Evolutionary conservation across 2,329 filamentous ascomycete species (phyloP).

Genomic region (Fusarium keratoplasticum): DNA sequence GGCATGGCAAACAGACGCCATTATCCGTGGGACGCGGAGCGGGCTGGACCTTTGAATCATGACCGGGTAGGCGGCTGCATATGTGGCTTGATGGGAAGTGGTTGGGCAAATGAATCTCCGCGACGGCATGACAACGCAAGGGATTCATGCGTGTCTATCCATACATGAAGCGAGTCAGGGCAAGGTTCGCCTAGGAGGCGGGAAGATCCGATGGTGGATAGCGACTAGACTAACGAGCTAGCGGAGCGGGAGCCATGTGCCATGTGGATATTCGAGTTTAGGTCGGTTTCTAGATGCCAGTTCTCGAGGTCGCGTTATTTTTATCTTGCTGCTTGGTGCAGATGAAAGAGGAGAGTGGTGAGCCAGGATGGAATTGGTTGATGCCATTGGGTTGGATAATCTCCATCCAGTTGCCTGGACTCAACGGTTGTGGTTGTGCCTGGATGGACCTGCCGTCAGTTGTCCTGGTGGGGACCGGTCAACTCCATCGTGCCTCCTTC

Average conservation of each 20-base stretch:
- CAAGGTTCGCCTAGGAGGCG: conserved; percentile 4
- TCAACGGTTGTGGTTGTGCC: background rate
- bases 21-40: conserved; percentile 2
- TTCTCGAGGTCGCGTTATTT: background rate
- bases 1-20: conserved; percentile 2
- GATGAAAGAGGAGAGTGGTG: background rate
- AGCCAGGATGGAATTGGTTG: background rate
- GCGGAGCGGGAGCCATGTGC: conserved; percentile 8
- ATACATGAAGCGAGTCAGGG: conserved; percentile 5
- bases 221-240: background rate
- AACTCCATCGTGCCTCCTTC: background rate
- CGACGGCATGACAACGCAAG: conserved; percentile 9
- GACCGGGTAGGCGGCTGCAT: conserved; percentile 14
- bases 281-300: background rate
- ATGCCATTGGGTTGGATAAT: background rate
- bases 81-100: conserved; percentile 16
- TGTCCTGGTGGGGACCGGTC: background rate
- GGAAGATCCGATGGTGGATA: conserved; percentile 14
- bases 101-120: conserved; percentile 1
- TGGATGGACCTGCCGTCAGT: background rate
- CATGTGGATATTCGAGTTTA: conserved; percentile 2
- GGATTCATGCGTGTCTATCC: conserved; percentile 18
- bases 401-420: background rate
- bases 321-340: background rate
- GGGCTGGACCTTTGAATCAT: background rate